Evolutionary conservation across 2,329 filamentous ascomycete genomes (phyloP), one percentile per base, ranked within the genome.

Genomic region (Venturia aucupariae): DNA sequence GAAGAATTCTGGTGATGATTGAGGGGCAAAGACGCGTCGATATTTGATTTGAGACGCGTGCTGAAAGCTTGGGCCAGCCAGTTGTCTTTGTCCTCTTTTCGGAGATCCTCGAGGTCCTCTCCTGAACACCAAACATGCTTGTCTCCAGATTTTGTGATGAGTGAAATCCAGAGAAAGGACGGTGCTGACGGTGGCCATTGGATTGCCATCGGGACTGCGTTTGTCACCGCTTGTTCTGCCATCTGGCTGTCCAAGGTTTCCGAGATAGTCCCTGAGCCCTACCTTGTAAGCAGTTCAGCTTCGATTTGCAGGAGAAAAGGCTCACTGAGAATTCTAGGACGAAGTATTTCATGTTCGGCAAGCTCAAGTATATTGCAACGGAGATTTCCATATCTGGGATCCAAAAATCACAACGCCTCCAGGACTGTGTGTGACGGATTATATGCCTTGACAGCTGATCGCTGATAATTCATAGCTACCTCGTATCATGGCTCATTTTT

Each of bases 351-450:
- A 99, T 74, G 87, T 97, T 27, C 90, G 91, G 0, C 94, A 99
- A 76, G 92, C 92, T 0, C 90, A 96, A 71, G 85, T 84, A 38
- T 99, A 96, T 75, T 97, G 92, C 74, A 74, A 83, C 48, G 87
- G 88, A 13, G 82, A 83, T 63, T 96, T 88, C 78, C 73, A 75
- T 15, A 81, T 90, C 64, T 99, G 94, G 94, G 92, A 99, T 75
- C 88, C 93, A 66, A 99, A 97, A 74, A 94, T 99, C 72, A 99
- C 94, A 0, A 99, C 94, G 1, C 94, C 94, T 0, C 93, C 94
- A 0, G 94, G 92, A 41, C 78, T 99, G 70, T 80, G 77, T 61
- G 69, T 72, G 75, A 74, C 22, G 75, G 73, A 57, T 77, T 86
- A 0, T 79, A 84, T 5, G 72, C 75, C 35, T 80, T 69, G 86